A percentile compares a stretch with the other conserved stretches of the same genome.
These are phyloP conservation scores for Datura wrightii DNA, from an alignment of 257 asterid genomes.

Conservation along the genomic window DNA sequence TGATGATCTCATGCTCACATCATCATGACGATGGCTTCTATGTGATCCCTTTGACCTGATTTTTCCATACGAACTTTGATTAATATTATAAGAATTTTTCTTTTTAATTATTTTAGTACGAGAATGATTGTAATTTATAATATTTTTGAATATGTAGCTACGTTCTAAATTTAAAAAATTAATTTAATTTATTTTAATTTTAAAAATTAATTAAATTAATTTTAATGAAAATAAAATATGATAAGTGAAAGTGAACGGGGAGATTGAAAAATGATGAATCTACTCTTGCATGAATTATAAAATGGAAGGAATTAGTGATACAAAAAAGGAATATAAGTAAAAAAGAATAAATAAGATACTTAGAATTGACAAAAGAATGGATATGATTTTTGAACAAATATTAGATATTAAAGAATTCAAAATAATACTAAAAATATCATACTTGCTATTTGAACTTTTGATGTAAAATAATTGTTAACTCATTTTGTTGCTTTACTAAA, in stretches of 20 bases:
- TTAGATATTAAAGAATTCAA: neutral
- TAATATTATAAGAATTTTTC: too few species aligned
- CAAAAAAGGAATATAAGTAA: neutral
- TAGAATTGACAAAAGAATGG: neutral
- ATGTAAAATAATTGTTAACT: neutral
- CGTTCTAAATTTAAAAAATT: too few species aligned
- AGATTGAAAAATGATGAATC: neutral
- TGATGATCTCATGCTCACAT: neutral
- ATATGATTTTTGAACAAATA: neutral
- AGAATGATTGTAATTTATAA: too few species aligned
- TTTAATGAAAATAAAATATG: too few species aligned
- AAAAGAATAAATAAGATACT: neutral
- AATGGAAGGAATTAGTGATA: neutral
- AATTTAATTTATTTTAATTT: too few species aligned
- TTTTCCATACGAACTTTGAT: too few species aligned
- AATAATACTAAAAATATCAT: neutral
- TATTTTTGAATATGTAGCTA: too few species aligned
- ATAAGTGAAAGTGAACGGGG: too few species aligned
- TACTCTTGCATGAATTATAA: neutral
- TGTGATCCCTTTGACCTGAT: too few species aligned
- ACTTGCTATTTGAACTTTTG: neutral
- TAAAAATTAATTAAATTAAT: too few species aligned
- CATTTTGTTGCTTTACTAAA: neutral
- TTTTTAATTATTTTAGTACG: neutral
- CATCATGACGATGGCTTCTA: conserved; percentile 2